Base-by-base conservation (phyloP, 1,139 yeast species). In the Saccharomycopsis crataegensis region DNA sequence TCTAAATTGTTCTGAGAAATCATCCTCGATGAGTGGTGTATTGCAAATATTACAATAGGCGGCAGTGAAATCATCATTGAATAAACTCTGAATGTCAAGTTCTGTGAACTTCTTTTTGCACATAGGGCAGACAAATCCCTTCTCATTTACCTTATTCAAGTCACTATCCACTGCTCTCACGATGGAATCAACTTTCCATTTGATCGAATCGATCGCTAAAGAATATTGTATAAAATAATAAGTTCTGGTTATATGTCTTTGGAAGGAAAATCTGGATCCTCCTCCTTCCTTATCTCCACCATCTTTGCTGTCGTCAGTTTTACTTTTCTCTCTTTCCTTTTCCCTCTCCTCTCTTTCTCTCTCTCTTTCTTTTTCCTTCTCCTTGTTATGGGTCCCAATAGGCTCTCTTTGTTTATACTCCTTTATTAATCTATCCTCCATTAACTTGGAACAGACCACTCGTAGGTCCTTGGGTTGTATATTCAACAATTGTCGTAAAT, bases 161-260 rank as follows among this genome's bases (percentile, higher is more conserved):
- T 90, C 96, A 59, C 86, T 88, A 65, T 88, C 88, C 56, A 91
- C 75, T 56, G 76, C 70, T 61, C 83, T 84, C 12, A 89, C 98
- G 44, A 94, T 77, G 46, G 87, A 79, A 66, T 93, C 97, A 58
- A 93, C 88, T 65, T 91, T 90, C 98, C 97, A 94, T 69, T 94
- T 93, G 65, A 93, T 83, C 14, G 97, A 82, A 70, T 93, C 99
- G 48, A 94, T 87, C 1, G 98, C 96, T 65, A 90, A 96, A 1
- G 97, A 89, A 65, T 80, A 82, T 64, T 89, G 96, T 55, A 93
- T 83, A 66, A 79, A 93, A 69, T 83, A 93, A 66, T 90, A 93
- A 0, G 94, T 86, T 64, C 91, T 77, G 22, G 87, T 79, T 46
- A 77, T 74, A 54, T 86, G 79, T 58, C 96, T 76, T 60, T 54